These are phyloP conservation scores for Myxozyma monticola DNA, from an alignment of 805 yeast species.

Conservation along the genomic window DNA sequence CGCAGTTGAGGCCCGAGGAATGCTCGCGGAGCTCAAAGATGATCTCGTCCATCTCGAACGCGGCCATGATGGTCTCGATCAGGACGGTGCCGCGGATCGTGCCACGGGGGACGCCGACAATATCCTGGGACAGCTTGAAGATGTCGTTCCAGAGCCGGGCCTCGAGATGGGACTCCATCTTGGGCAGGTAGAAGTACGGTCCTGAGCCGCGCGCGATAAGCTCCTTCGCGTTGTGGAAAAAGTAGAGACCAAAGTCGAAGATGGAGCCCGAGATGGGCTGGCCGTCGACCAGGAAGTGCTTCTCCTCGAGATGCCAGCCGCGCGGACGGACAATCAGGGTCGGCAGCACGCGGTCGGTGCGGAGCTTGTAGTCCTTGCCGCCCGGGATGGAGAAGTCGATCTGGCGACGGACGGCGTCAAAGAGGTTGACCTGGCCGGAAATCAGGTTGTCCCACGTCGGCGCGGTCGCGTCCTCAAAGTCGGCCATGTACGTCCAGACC, in stretches of 20 bases:
- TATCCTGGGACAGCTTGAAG: constrained; percentile 64
- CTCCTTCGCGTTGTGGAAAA: constrained; percentile 68
- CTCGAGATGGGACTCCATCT: constrained; percentile 75
- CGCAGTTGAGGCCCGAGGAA: constrained; percentile 72
- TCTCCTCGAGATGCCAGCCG: constrained; percentile 74
- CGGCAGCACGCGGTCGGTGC: constrained; percentile 55
- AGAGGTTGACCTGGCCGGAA: constrained; percentile 69
- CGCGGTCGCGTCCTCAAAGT: constrained; percentile 70
- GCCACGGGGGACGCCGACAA: constrained; percentile 62
- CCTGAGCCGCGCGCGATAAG: constrained; percentile 58
- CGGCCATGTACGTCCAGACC: constrained; percentile 75
- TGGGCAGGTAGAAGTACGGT: constrained; percentile 72
- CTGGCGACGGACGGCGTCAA: constrained; percentile 64
- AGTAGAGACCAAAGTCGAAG: constrained; percentile 69
- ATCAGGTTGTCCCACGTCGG: constrained; percentile 69
- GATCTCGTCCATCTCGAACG: constrained; percentile 77
- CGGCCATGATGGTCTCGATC: constrained; percentile 72
- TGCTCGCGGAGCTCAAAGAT: constrained; percentile 71
- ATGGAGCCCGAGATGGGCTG: constrained; percentile 65
- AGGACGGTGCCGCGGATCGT: constrained; percentile 71
- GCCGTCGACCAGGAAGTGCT: constrained; percentile 65
- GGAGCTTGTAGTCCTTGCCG: constrained; percentile 52
- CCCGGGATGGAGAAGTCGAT: constrained; percentile 44
- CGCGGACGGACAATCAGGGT: constrained; percentile 56
- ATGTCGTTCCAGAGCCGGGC: constrained; percentile 76